Percentiles rank a stretch among this genome's conserved stretches.
Conservation (phyloP, 1,139 yeast genomes). For the Debaryomyces robertsiae region DNA sequence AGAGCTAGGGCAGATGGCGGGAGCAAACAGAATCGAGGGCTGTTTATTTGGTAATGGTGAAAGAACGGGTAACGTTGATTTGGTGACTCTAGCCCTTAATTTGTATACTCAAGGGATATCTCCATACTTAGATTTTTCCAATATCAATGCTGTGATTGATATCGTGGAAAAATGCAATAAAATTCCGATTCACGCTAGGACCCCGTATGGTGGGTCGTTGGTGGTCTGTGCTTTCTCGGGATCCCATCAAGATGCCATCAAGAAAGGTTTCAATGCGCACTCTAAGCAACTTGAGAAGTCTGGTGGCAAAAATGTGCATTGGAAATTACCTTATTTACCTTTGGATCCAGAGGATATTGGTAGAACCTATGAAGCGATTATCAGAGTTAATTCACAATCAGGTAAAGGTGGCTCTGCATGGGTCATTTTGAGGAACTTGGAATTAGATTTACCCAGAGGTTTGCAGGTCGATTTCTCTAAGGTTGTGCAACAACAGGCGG, state of each 20-base stretch:
- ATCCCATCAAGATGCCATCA: constrained; percentile 97
- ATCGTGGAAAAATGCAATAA: constrained; percentile 93
- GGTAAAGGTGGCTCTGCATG: constrained; percentile 99
- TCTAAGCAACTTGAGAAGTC: constrained; percentile 32
- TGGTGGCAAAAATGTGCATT: constrained; percentile 42
- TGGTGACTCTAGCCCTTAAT: constrained; percentile 89
- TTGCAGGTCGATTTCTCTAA: constrained; percentile 89
- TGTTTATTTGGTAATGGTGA: constrained; percentile 98
- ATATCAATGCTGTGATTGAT: constrained; percentile 77
- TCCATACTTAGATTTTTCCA: constrained; percentile 86
- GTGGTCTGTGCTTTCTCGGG: constrained; percentile 97
- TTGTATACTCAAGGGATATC: constrained; percentile 91
- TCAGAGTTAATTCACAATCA: constrained; percentile 95
- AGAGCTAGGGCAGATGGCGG: constrained; percentile 90
- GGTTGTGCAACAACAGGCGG: constrained; percentile 81
- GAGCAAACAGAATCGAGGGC: constrained; percentile 98
- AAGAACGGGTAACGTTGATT: constrained; percentile 96
- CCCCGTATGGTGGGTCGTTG: constrained; percentile 95
- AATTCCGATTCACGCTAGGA: constrained; percentile 89
- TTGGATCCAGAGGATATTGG: constrained; percentile 96
- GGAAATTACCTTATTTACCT: constrained; percentile 95
- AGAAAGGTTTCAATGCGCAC: constrained; percentile 82
- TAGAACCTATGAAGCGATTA: constrained; percentile 95
- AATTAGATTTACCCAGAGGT: constrained; percentile 88
- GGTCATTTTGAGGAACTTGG: constrained; percentile 86